Base-by-base conservation (phyloP, 768 basidiomycete species). In the Megacollybia marginata region DNA sequence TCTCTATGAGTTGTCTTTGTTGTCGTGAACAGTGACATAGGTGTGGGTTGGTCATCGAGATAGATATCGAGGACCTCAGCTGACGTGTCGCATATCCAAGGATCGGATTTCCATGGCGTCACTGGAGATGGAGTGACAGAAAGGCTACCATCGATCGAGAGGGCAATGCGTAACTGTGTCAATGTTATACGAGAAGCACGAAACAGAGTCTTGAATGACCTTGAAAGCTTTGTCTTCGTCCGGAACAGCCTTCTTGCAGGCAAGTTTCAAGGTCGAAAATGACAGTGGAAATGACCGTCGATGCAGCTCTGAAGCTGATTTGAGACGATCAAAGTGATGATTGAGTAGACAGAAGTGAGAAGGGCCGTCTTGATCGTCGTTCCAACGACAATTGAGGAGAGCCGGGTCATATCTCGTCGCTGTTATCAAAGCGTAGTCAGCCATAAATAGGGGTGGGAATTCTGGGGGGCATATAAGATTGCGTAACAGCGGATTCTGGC, bases 1-100 rank as follows among this genome's bases (percentile, higher is more conserved):
- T 59, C 51, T 44, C 88, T 76, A 35, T 69, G 51, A 2, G 87
- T 89, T 0, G 89, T 91, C 64, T 92, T 92, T 44, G 85, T 82
- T 18, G 63, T 57, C 0, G 85, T 84, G 59, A 82, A 85, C 19
- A 75, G 49, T 13, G 82, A 80, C 1, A 75, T 65, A 4, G 72
- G 62, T 1, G 82, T 83, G 11, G 78, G 64, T 51, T 70, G 59
- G 2, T 66, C 69, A 63, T 91, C 88, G 42, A 88, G 54, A 45
- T 68, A 68, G 44, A 90, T 55, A 28, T 28, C 23, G 2, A 28
- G 23, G 23, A 28, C 23, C 23, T 28, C n/a, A n/a, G n/a, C 23
- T 28, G 23, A 28, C 23, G 23, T 28, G 23, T 28, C 23, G 23
- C 23, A 28, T 28, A 28, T 28, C 23, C 23, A 28, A 28, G 23